Evolutionary conservation across 371 early-diverging fungal species (phyloP).

Genomic region (Nematocida parisii): DNA sequence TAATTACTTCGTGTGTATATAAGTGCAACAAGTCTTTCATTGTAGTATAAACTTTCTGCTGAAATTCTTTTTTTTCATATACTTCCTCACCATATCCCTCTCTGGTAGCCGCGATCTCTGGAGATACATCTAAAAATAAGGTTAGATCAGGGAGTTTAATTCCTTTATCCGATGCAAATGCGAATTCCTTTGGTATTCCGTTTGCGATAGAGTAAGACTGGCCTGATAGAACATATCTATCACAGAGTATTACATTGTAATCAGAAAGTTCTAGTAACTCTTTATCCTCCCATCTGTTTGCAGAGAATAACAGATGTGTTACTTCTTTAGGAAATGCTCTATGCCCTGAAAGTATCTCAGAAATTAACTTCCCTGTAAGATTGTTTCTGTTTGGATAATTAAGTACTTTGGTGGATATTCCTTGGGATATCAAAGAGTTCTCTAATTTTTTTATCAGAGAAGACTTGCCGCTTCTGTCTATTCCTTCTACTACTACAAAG

Average conservation of each 20-base stretch:
- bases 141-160: slow-evolving; percentile 80
- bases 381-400: slow-evolving; percentile 78
- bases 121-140: slow-evolving; percentile 81
- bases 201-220: slow-evolving; percentile 77
- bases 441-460: slow-evolving; percentile 78
- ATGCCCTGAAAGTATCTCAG: slow-evolving; percentile 76
- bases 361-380: slow-evolving; percentile 81
- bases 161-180: slow-evolving; percentile 79
- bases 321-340: slow-evolving; percentile 77
- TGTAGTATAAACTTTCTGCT: slow-evolving; percentile 73
- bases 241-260: slow-evolving; percentile 75
- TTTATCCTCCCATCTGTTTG: slow-evolving; percentile 79
- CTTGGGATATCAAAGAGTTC: slow-evolving; percentile 69
- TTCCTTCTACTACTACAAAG: slow-evolving; percentile 76
- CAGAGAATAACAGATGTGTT: slow-evolving; percentile 87
- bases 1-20: slow-evolving; percentile 29
- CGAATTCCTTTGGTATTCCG: slow-evolving; percentile 81
- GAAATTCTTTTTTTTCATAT: slow-evolving; percentile 83
- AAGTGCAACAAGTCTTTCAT: slow-evolving; percentile 49
- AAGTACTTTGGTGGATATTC: slow-evolving; percentile 22
- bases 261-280: neutral
- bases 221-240: slow-evolving; percentile 94
- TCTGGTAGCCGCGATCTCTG: slow-evolving; percentile 75
- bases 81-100: slow-evolving; percentile 87
- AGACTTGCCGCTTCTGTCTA: slow-evolving; percentile 88